Evolutionary conservation across 1,139 yeast species (phyloP), one percentile per base, ranked within the genome.

Genomic region (Pichia sp.): DNA sequence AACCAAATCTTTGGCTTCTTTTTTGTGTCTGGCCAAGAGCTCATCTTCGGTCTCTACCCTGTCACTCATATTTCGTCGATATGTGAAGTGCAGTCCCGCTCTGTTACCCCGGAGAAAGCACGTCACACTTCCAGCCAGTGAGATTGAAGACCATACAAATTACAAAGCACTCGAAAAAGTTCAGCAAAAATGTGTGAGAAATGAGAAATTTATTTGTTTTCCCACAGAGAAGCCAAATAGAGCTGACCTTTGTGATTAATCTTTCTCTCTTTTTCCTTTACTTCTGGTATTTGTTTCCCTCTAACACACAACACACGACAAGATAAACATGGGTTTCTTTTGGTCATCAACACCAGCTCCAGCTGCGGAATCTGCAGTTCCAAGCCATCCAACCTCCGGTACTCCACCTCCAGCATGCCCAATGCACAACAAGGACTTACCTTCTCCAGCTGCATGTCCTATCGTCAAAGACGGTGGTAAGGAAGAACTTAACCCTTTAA

Each of bases 401-500:
- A 34, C 43, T 6, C 51, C 51, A 38, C 54, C 56, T 10, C 46
- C 56, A 22, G 51, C 38, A 40, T 53, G 56, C 41, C 56, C 56
- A 19, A 46, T 53, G 50, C 52, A 47, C 3, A 41, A 41, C 15
- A 36, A 39, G 9, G 33, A 27, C 19, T 24, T 24, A 24, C 57
- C 62, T 20, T 56, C 62, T 20, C 56, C 63, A 58, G 28, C 54
- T 53, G 19, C 71, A 65, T 43, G 74, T 65, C 53, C 69, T 2
- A 63, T 67, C 7, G 59, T 58, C n/a, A 34, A 21, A 20, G 22
- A 46, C 4, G 20, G 42, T 32, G 51, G 58, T 3, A 61, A 59
- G 14, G 69, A 63, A 18, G 73, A 69, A 20, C 63, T 84, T 53
- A 84, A 85, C 59, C 96, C 96, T 4, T 66, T 87, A 59, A 93